phyloP scores from a whole-genome alignment of 495 filamentous ascomycete species.

The Aspergillus affinis region DNA sequence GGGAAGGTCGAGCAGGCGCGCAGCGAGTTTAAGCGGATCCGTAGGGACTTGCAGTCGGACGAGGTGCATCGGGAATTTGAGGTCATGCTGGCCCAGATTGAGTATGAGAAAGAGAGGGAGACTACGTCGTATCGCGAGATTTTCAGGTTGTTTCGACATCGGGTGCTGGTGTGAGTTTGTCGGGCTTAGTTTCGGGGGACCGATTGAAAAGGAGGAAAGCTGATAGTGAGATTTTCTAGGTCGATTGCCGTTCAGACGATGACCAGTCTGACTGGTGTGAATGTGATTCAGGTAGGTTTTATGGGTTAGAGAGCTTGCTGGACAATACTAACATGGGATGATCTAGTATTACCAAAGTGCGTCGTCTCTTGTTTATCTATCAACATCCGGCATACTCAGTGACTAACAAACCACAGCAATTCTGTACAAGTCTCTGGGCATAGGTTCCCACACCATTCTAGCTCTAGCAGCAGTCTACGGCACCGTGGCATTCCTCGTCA shows the following conservation, averaged over 20 bases:
- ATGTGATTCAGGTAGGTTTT: slow-evolving; percentile 50
- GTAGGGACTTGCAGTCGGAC: slow-evolving; percentile 45
- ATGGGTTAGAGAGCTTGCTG: neutral
- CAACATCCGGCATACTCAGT: neutral
- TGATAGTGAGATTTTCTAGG: slow-evolving; percentile 14
- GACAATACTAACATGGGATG: slow-evolving; percentile 1
- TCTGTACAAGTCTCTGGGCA: slow-evolving; percentile 57
- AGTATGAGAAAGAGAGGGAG: slow-evolving; percentile 60
- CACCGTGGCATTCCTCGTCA: slow-evolving; percentile 53
- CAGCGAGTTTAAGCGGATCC: slow-evolving; percentile 48
- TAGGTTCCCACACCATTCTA: slow-evolving; percentile 49
- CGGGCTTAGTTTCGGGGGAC: neutral
- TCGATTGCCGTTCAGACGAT: slow-evolving; percentile 59
- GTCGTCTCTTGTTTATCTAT: slow-evolving; percentile 14
- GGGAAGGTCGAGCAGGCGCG: slow-evolving; percentile 52
- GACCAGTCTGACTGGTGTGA: slow-evolving; percentile 57
- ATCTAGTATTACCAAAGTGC: slow-evolving; percentile 54
- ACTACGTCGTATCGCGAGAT: slow-evolving; percentile 53
- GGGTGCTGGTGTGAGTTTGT: slow-evolving; percentile 46
- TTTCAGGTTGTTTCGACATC: slow-evolving; percentile 50
- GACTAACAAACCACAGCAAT: slow-evolving; percentile 32
- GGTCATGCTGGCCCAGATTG: slow-evolving; percentile 56
- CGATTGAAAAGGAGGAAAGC: neutral
- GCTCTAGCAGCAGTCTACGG: slow-evolving; percentile 57
- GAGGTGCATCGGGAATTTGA: slow-evolving; percentile 55